phyloP scores from a whole-genome alignment of 768 basidiomycete genomes.

The Lenzites betulinus region DNA sequence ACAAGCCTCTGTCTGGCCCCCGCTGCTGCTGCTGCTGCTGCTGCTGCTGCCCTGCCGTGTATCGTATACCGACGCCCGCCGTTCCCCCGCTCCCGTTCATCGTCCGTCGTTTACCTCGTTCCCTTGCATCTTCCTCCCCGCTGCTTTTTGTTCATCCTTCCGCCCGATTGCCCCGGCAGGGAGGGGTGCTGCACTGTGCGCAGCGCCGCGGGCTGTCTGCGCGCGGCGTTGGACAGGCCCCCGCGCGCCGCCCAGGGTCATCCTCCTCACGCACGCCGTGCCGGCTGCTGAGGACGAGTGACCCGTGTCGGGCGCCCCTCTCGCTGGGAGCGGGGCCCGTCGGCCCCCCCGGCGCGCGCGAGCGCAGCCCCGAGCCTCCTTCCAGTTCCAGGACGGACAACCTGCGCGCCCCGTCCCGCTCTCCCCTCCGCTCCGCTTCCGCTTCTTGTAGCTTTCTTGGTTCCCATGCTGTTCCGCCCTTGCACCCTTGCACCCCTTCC shows the following conservation, averaged over 20 bases:
- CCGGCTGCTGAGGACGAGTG: background rate
- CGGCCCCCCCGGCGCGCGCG: no score
- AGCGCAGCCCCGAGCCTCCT: no score
- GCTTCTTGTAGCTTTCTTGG: constrained; percentile 15
- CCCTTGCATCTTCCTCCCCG: background rate
- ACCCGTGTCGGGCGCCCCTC: no score
- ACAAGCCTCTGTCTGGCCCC: background rate
- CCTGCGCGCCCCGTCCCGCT: background rate
- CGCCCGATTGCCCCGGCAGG: background rate
- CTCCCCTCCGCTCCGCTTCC: constrained; percentile 14
- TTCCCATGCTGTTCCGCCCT: background rate
- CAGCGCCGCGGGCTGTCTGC: background rate
- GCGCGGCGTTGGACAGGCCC: background rate
- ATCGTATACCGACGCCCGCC: constrained; percentile 8
- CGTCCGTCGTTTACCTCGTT: background rate
- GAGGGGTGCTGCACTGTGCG: background rate
- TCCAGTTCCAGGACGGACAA: background rate
- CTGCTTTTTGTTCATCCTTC: background rate
- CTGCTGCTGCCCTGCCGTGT: constrained; percentile 4
- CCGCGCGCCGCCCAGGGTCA: background rate
- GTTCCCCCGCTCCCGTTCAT: background rate
- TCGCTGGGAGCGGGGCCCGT: no score
- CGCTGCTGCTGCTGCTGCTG: no score
- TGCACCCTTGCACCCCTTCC: background rate
- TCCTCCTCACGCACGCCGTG: background rate